A percentile compares a stretch with the other conserved stretches of the same genome.
Conservation (phyloP, 345 rosid genomes). For the Arabis hirsuta region DNA sequence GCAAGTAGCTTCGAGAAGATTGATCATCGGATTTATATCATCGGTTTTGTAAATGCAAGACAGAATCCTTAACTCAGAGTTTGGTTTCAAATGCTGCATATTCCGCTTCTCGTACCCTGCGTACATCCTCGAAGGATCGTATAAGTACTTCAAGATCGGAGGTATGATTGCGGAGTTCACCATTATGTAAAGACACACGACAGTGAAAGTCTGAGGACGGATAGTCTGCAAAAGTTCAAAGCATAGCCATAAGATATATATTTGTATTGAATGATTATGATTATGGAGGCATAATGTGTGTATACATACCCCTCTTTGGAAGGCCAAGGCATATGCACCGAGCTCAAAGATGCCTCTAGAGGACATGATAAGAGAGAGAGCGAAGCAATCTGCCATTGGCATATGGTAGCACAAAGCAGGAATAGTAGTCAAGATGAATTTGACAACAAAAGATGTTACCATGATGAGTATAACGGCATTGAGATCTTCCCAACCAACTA, state of each 20-base stretch:
- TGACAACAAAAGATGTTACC: slow-evolving; percentile 37
- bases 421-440: slow-evolving; percentile 43
- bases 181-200: slow-evolving; percentile 35
- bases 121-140: slow-evolving; percentile 59
- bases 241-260: slow-evolving; percentile 11
- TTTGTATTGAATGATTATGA: not conserved
- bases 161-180: slow-evolving; percentile 46
- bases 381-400: slow-evolving; percentile 53
- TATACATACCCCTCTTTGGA: slow-evolving; percentile 42
- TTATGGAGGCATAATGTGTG: not conserved
- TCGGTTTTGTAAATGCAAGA: slow-evolving; percentile 56
- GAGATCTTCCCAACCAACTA: slow-evolving; percentile 26
- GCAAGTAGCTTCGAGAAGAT: slow-evolving; percentile 43
- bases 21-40: slow-evolving; percentile 44
- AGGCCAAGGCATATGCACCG: slow-evolving; percentile 30
- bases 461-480: not conserved
- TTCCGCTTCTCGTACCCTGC: slow-evolving; percentile 53
- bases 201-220: slow-evolving; percentile 38
- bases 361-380: slow-evolving; percentile 56
- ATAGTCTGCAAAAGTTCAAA: slow-evolving; percentile 40
- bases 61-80: slow-evolving; percentile 49
- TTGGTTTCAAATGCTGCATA: slow-evolving; percentile 41
- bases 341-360: slow-evolving; percentile 57
- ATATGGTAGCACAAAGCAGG: slow-evolving; percentile 50
- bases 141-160: slow-evolving; percentile 47